phyloP scores from a whole-genome alignment of 2,329 filamentous ascomycete species.

The Lachnellula subtilissima region DNA sequence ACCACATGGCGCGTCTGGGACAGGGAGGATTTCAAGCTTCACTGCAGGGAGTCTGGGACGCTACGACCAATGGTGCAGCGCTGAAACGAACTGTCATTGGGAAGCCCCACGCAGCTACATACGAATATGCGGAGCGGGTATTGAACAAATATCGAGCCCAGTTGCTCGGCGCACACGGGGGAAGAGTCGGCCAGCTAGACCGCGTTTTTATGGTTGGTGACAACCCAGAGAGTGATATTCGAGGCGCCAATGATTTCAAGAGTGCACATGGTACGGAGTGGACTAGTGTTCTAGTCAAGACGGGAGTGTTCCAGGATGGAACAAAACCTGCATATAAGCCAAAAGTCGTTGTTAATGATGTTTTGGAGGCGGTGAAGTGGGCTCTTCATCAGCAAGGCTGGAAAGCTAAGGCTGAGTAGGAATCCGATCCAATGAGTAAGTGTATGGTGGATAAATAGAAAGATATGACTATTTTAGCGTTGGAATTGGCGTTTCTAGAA shows the following conservation, averaged over 20 bases:
- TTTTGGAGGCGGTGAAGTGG: slow-evolving; percentile 71
- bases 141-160: slow-evolving; percentile 53
- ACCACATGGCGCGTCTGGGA: slow-evolving; percentile 78
- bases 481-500: no score
- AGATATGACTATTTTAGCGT: no score
- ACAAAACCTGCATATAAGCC: slow-evolving; percentile 56
- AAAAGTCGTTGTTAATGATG: slow-evolving; percentile 64
- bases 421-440: no score
- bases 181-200: slow-evolving; percentile 45
- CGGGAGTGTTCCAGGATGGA: slow-evolving; percentile 66
- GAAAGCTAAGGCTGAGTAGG: background rate
- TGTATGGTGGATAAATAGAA: no score
- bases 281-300: slow-evolving; percentile 71
- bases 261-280: slow-evolving; percentile 65
- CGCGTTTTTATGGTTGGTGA: slow-evolving; percentile 92
- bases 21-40: slow-evolving; percentile 86
- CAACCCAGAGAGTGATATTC: slow-evolving; percentile 83
- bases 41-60: slow-evolving; percentile 71
- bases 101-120: slow-evolving; percentile 74
- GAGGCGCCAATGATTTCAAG: slow-evolving; percentile 71
- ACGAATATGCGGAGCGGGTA: slow-evolving; percentile 74
- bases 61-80: slow-evolving; percentile 57
- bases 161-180: slow-evolving; percentile 12
- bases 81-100: slow-evolving; percentile 67
- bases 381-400: slow-evolving; percentile 56